Evolutionary conservation across 2,329 filamentous ascomycete species (phyloP), one percentile per base, ranked within the genome.

Genomic region (Myriosclerotinia curreyana): DNA sequence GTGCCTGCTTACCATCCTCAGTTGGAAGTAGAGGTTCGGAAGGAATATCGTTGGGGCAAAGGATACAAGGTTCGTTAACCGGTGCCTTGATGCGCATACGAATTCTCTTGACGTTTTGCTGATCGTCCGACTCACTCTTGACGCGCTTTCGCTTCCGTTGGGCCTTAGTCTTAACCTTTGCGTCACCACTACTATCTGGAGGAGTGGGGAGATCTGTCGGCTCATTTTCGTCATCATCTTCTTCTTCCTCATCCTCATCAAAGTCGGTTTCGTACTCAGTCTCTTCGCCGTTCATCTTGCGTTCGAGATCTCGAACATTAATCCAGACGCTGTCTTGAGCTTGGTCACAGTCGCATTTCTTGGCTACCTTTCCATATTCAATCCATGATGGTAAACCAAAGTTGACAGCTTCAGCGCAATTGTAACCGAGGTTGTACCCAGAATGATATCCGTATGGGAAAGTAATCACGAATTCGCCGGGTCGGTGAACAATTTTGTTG

Each of bases 391-490:
- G 93, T 11, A 96, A 87, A 6, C 94, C 95, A 76, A 99, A 99
- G 75, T 99, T 99, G 78, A 99, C 95, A 9, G 95, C 96, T 75
- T 99, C 95, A 36, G 95, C 95, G 77, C 95, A 99, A 75, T 99
- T 99, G 79, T 99, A 99, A 20, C 96, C 95, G 46, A 99, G 80
- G 71, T 99, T 99, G 76, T 96, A 99, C 5, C 95, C 95, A 6
- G 95, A 99, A 74, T 99, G 95, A 75, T 99, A 99, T 28, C 95
- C 95, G 72, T 98, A 99, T 0, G 95, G 95, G 74, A 96, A 99
- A 0, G 95, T 99, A 69, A 99, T 96, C 67, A 99, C 92, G 69
- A 99, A 99, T 74, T 99, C 95, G 66, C 95, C 94, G 67, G 96
- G 95, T 71, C 96, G 92, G 58, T 96, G 96, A 15, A 98, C 91